Percentiles rank a stretch among this genome's conserved stretches.
phyloP scores from a whole-genome alignment of 352 stramenopile species.

The Ophiocytium majus region DNA sequence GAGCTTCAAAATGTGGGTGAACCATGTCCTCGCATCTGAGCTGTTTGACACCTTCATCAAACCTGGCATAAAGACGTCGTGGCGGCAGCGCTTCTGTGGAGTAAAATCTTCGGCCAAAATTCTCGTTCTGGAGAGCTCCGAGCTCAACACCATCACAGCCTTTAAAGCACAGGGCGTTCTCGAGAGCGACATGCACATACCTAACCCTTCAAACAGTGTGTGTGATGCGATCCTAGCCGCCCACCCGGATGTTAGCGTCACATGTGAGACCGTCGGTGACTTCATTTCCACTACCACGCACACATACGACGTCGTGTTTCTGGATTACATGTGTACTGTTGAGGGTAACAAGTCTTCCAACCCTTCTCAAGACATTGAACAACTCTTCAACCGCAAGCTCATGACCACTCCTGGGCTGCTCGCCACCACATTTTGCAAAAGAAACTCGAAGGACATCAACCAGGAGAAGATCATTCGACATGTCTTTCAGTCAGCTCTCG shows the following conservation, averaged over 20 bases:
- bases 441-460: background rate
- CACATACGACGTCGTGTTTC: background rate
- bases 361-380: background rate
- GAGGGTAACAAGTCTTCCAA: background rate
- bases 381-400: background rate
- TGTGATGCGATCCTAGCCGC: background rate
- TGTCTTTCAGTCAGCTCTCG: background rate
- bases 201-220: background rate
- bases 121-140: background rate
- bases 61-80: background rate
- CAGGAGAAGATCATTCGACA: background rate
- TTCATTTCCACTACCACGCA: background rate
- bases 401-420: background rate
- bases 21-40: background rate
- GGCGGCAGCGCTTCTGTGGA: background rate
- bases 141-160: background rate
- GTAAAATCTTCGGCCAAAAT: background rate
- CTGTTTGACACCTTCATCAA: background rate
- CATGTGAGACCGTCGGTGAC: background rate
- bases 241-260: background rate
- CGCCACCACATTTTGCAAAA: background rate
- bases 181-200: background rate
- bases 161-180: background rate
- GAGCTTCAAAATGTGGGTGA: background rate
- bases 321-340: background rate